Evolutionary conservation across 2,329 filamentous ascomycete species (phyloP), one percentile per base, ranked within the genome.

Genomic region (Colletotrichum sublineola): DNA sequence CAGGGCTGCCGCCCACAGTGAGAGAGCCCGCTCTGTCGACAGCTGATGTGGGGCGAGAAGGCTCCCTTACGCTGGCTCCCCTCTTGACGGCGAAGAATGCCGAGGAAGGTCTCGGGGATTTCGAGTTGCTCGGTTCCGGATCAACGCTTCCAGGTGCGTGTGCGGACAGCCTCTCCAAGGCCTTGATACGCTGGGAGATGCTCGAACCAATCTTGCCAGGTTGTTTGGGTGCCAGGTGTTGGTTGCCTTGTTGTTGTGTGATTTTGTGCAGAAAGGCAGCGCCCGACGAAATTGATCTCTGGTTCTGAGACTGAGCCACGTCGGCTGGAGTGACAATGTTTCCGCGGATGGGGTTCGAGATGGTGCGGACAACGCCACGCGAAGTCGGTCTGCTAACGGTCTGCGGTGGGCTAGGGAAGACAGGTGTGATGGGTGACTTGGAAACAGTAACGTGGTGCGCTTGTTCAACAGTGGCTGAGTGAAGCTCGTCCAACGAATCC

Each of bases 141-240:
- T 82, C 81, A 5, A 73, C 77, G 12, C 76, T 74, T 68, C 79
- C 74, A 12, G 79, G 76, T 56, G 81, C 74, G 78, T 80, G 78
- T 79, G 86, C 82, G 71, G 91, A 87, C 75, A 96, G 87, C 81
- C 94, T 95, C 79, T 97, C 94, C 65, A 99, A 86, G 8, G 95
- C 95, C 81, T 97, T 97, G 80, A 98, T 98, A 53, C 96, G 92
- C 80, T 96, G 94, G 3, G 96, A 97, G 73, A 99, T 98, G 76
- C 94, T 95, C 11, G 93, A 95, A 9, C 94, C 95, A 33, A 98
- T 89, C 77, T 94, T 96, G 75, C 92, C 87, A 44, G 70, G 70
- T 80, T 95, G 97, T 80, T 93, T 94, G 4, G 89, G 85, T 58
- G 87, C 84, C 62, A 92, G 78, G 63, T 87, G 86, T n/a, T 71